Evolutionary conservation across 768 basidiomycete species (phyloP), one percentile per base, ranked within the genome.

Genomic region (Thelephora aurantiotincta): DNA sequence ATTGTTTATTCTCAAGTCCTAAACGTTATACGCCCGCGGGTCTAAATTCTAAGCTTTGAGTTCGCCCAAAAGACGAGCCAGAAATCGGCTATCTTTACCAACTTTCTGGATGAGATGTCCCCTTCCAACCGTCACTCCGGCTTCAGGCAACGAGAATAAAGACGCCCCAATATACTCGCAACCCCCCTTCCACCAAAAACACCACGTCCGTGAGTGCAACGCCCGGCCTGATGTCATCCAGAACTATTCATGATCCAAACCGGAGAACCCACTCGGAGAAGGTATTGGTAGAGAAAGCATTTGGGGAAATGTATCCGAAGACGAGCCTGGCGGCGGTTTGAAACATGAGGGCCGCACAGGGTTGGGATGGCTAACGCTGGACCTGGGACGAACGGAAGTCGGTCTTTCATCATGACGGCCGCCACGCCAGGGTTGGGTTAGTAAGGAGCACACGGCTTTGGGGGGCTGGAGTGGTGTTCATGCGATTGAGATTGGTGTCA

Each of bases 171-270:
- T n/a, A n/a, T n/a, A n/a, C n/a, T n/a, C n/a, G n/a, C n/a, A n/a
- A n/a, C n/a, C n/a, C n/a, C n/a, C n/a, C n/a, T n/a, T n/a, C n/a
- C n/a, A n/a, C n/a, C n/a, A n/a, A n/a, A n/a, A n/a, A n/a, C n/a
- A n/a, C n/a, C n/a, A n/a, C n/a, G n/a, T n/a, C n/a, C n/a, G n/a
- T n/a, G n/a, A n/a, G n/a, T n/a, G n/a, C n/a, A n/a, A n/a, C n/a
- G n/a, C n/a, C n/a, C n/a, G n/a, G n/a, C n/a, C n/a, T n/a, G n/a
- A n/a, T n/a, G n/a, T 98, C 53, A 99, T 99, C 60, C 77, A 89
- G 51, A 98, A 99, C n/a, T n/a, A 66, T 99, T 99, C 59, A 94
- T 94, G 92, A 85, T 96, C 48, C 92, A 96, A 70, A 94, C 91
- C 3, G 91, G 91, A 30, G 91, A n/a, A 94, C 57, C 92, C 92